Conservation (phyloP, 1,284 basidiomycete genomes). For the Ganoderma lucidum region DNA sequence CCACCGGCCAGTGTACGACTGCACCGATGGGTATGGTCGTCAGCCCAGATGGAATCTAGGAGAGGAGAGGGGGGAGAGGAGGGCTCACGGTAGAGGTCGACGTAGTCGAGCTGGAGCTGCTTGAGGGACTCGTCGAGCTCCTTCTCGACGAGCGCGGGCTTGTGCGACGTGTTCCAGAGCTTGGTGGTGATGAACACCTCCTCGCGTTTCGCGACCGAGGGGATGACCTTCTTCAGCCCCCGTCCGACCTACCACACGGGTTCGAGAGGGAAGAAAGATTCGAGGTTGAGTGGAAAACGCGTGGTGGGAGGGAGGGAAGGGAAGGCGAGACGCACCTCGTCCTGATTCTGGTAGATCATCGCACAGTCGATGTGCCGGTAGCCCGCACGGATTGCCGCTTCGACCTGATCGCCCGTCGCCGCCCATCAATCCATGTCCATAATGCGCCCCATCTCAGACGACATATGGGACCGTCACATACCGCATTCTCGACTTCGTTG, state of each 20-base stretch:
- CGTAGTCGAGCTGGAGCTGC: conserved; percentile 76
- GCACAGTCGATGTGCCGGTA: conserved; percentile 87
- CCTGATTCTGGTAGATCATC: conserved; percentile 77
- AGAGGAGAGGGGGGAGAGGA: background rate
- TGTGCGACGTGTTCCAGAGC: conserved; percentile 78
- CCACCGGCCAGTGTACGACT: conserved; percentile 92
- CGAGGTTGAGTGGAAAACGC: background rate
- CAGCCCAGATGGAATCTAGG: background rate
- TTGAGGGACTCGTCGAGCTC: conserved; percentile 80
- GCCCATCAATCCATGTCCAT: conserved; percentile 3
- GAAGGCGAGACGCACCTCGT: conserved; percentile 56
- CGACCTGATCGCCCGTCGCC: conserved; percentile 56
- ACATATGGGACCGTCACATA: conserved; percentile 46
- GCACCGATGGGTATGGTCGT: conserved; percentile 7
- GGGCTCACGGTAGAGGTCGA: conserved; percentile 72
- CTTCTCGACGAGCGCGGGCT: conserved; percentile 69
- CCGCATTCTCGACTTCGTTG: conserved; percentile 80
- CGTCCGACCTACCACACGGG: conserved; percentile 54
- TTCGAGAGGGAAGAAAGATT: background rate
- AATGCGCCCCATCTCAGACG: background rate
- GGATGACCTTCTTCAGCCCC: conserved; percentile 81
- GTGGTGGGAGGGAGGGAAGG: background rate
- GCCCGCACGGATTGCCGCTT: conserved; percentile 74
- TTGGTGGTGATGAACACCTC: conserved; percentile 90
- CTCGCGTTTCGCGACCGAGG: conserved; percentile 80